A percentile compares a stretch with the other conserved stretches of the same genome.
phyloP scores from a whole-genome alignment of 306 rosid genomes.

The Gastrolobium villosum region DNA sequence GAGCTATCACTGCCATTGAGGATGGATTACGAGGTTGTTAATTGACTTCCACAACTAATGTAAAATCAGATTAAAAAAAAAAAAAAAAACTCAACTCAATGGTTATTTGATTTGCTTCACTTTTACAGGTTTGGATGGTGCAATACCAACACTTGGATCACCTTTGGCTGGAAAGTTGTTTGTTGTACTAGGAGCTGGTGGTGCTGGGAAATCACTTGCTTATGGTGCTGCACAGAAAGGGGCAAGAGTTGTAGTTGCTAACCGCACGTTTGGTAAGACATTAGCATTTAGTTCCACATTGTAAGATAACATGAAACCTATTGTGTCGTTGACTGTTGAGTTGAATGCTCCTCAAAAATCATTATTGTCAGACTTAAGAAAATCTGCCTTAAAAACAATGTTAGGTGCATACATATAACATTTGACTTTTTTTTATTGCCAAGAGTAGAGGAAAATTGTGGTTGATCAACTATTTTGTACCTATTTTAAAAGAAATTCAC shows the following conservation, averaged over 20 bases:
- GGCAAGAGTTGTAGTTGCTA: constrained; percentile 63
- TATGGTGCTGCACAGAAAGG: constrained; percentile 66
- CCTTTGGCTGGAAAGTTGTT: constrained; percentile 54
- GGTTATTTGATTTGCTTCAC: constrained; percentile 5
- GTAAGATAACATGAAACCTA: neutral
- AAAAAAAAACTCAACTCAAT: neutral
- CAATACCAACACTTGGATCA: constrained; percentile 18
- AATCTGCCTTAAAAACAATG: neutral
- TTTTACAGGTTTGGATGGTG: constrained; percentile 38
- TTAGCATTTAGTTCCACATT: neutral
- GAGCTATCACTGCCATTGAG: constrained; percentile 62
- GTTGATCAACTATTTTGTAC: too few species aligned
- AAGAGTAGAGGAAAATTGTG: too few species aligned
- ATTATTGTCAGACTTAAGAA: neutral
- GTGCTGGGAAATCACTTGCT: constrained; percentile 64
- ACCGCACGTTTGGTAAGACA: constrained; percentile 50
- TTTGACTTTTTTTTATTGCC: neutral
- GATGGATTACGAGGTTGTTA: constrained; percentile 55
- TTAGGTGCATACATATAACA: neutral
- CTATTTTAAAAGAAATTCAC: too few species aligned
- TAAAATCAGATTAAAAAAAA: constrained; percentile 17
- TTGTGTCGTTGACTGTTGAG: neutral
- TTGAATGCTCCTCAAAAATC: constrained; percentile 21
- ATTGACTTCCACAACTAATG: neutral
- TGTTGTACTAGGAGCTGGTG: constrained; percentile 65